Evolutionary conservation across 345 rosid genomes (phyloP).

Genomic region (Heritiera fomes): DNA sequence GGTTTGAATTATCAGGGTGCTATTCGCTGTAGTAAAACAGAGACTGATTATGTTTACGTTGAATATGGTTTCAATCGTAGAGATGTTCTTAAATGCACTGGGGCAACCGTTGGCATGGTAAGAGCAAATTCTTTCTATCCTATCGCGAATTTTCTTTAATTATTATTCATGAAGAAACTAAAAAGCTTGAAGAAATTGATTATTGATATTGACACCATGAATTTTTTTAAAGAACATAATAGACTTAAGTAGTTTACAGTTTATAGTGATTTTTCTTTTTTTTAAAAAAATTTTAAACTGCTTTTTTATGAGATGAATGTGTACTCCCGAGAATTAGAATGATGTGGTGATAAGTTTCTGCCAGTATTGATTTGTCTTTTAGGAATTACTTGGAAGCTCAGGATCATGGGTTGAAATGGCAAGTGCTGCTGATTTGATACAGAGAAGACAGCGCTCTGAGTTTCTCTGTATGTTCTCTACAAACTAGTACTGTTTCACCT

Average conservation of each 20-base stretch:
- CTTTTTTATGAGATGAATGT: background rate
- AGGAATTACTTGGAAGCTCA: conserved; percentile 70
- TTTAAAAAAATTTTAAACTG: too few species aligned
- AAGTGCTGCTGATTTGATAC: conserved; percentile 84
- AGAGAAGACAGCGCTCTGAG: conserved; percentile 88
- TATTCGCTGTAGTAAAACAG: conserved; percentile 52
- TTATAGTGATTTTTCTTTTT: background rate
- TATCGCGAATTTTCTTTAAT: background rate
- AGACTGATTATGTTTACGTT: conserved; percentile 31
- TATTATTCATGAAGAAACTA: background rate
- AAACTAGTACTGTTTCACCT: background rate
- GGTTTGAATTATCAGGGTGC: conserved; percentile 38
- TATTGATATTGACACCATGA: background rate
- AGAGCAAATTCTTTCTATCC: background rate
- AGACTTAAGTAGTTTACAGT: background rate
- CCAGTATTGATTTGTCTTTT: conserved; percentile 53
- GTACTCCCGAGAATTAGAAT: conserved; percentile 16
- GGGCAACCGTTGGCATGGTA: conserved; percentile 69
- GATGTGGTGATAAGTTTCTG: conserved; percentile 57
- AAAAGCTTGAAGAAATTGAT: background rate
- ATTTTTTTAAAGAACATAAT: background rate
- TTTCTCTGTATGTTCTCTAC: conserved; percentile 56
- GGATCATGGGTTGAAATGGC: conserved; percentile 59
- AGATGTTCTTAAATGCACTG: conserved; percentile 57
- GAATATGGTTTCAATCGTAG: conserved; percentile 46